These are phyloP conservation scores for Daldinia caldariorum DNA, from an alignment of 495 filamentous ascomycete species.

Conservation along the genomic window DNA sequence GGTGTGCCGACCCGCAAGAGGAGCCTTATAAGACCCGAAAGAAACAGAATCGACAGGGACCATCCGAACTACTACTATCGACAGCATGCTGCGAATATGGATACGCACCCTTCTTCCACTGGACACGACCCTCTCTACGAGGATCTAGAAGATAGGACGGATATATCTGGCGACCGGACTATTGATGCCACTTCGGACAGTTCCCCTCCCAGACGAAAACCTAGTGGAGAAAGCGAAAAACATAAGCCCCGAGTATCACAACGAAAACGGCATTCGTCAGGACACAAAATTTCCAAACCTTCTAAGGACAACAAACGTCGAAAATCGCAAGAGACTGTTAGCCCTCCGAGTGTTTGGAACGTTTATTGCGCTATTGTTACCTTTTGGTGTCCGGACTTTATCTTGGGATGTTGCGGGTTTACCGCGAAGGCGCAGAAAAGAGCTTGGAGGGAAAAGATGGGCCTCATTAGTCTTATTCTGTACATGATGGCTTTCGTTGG, in stretches of 20 bases:
- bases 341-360: slow-evolving; percentile 90
- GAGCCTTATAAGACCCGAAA: slow-evolving; percentile 87
- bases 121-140: slow-evolving; percentile 90
- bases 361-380: slow-evolving; percentile 94
- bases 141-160: slow-evolving; percentile 63
- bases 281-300: slow-evolving; percentile 55
- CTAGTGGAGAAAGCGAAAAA: slow-evolving; percentile 53
- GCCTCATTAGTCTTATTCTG: slow-evolving; percentile 91
- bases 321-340: slow-evolving; percentile 73
- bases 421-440: slow-evolving; percentile 86
- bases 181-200: slow-evolving; percentile 53
- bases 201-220: slow-evolving; percentile 50
- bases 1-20: slow-evolving; percentile 70
- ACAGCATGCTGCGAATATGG: slow-evolving; percentile 90
- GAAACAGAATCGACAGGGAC: slow-evolving; percentile 78
- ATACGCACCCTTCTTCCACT: slow-evolving; percentile 85
- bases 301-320: slow-evolving; percentile 68
- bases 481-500: slow-evolving; percentile 90
- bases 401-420: slow-evolving; percentile 87
- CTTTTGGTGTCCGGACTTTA: slow-evolving; percentile 90
- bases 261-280: slow-evolving; percentile 47
- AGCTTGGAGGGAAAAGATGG: slow-evolving; percentile 99
- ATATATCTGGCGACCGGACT: slow-evolving; percentile 60
- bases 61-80: slow-evolving; percentile 96
- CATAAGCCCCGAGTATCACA: slow-evolving; percentile 34